Evolutionary conservation across 768 basidiomycete species (phyloP).

Genomic region (Arthromyces matolae): DNA sequence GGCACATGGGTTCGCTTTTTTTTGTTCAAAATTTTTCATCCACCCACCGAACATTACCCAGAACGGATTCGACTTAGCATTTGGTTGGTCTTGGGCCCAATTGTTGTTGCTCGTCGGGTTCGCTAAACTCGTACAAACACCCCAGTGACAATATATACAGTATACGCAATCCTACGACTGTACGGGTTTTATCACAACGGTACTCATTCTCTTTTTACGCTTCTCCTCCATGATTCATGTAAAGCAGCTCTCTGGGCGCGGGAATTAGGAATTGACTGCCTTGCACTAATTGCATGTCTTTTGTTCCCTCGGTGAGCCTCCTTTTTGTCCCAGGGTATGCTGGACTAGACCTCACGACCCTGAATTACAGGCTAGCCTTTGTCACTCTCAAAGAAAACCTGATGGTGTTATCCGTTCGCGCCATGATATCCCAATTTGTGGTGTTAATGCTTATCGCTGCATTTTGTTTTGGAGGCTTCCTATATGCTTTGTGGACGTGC

Average conservation of each 20-base stretch:
- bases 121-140: not conserved
- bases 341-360: no score
- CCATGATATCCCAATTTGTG: conserved; percentile 90
- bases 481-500: conserved; percentile 92
- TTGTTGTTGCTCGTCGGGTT: no score
- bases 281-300: conserved; percentile 85
- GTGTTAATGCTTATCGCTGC: conserved; percentile 81
- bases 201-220: conserved; percentile 21
- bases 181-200: conserved; percentile 74
- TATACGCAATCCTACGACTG: conserved; percentile 73
- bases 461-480: conserved; percentile 89
- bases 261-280: conserved; percentile 70
- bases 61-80: conserved; percentile 94
- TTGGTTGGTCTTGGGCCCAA: conserved; percentile 46
- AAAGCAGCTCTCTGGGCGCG: conserved; percentile 62
- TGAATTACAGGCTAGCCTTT: conserved; percentile 80
- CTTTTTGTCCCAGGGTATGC: not conserved
- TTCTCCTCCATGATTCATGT: not conserved
- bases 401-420: conserved; percentile 79
- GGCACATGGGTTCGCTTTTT: conserved; percentile 67
- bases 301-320: conserved; percentile 75
- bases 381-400: conserved; percentile 81
- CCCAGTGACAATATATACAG: conserved; percentile 75
- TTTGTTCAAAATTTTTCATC: not conserved
- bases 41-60: conserved; percentile 22